These are phyloP conservation scores for Berkeleyomyces rouxiae DNA, from an alignment of 2,329 filamentous ascomycete species.

Conservation along the genomic window DNA sequence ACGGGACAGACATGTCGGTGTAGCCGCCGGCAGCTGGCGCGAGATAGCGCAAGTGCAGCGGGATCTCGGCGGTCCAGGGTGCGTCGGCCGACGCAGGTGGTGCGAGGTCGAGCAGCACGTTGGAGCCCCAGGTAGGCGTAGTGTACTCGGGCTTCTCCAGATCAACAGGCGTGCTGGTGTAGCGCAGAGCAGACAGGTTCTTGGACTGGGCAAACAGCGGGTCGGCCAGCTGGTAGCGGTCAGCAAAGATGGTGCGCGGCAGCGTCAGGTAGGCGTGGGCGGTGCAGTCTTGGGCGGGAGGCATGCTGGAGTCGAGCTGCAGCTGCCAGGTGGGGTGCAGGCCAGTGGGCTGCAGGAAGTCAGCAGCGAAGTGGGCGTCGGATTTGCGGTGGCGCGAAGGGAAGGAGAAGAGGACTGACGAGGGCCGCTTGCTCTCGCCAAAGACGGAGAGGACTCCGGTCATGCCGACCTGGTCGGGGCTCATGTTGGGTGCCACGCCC, in stretches of 20 bases:
- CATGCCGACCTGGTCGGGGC: conserved; percentile 59
- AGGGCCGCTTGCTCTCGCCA: conserved; percentile 54
- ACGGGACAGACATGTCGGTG: conserved; percentile 45
- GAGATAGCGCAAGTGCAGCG: conserved; percentile 75
- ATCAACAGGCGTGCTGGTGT: conserved; percentile 62
- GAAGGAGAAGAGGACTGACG: conserved; percentile 68
- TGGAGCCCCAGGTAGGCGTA: conserved; percentile 61
- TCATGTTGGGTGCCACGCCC: conserved; percentile 40
- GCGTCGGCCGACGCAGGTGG: conserved; percentile 27
- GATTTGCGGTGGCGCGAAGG: conserved; percentile 58
- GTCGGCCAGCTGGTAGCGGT: conserved; percentile 71
- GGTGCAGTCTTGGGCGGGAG: conserved; percentile 40
- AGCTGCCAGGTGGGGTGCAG: conserved; percentile 70
- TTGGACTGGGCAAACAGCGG: conserved; percentile 64
- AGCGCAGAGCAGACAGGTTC: conserved; percentile 51
- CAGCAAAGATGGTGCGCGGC: conserved; percentile 65
- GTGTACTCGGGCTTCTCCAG: conserved; percentile 82
- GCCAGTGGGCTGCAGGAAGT: conserved; percentile 56
- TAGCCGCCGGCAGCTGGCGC: conserved; percentile 41
- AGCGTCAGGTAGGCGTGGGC: conserved; percentile 71
- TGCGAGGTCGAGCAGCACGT: conserved; percentile 56
- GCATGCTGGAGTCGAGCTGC: conserved; percentile 35
- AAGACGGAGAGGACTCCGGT: conserved; percentile 65
- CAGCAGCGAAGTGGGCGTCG: conserved; percentile 38
- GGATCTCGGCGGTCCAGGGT: conserved; percentile 52